Conservation (phyloP, 2,329 filamentous ascomycete genomes). For the Epichloe aotearoae region DNA sequence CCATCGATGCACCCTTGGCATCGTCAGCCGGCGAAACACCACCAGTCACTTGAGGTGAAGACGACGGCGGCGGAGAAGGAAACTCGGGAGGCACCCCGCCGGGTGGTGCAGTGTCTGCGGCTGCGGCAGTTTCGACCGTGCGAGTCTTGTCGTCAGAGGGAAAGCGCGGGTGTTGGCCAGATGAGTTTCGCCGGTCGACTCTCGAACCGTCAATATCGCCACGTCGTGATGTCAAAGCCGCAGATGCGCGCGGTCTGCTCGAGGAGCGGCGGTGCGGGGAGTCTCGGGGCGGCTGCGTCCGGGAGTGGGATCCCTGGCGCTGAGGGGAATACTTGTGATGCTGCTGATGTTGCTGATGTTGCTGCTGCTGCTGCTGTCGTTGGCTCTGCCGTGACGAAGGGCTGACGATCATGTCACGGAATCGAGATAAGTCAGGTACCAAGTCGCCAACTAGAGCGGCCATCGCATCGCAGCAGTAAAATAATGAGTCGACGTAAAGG, state of each 20-base stretch:
- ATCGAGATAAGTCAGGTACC: conserved; percentile 57
- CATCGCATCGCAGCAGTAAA: conserved; percentile 34
- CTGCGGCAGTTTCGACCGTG: background rate
- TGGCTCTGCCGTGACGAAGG: conserved; percentile 33
- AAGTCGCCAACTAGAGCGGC: conserved; percentile 57
- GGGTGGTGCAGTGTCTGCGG: conserved; percentile 14
- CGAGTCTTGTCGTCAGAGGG: background rate
- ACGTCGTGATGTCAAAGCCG: conserved; percentile 10
- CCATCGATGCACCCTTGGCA: conserved; percentile 35
- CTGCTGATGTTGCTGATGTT: conserved; percentile 11
- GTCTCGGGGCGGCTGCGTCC: conserved; percentile 7
- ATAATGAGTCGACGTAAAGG: background rate
- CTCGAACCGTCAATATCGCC: conserved; percentile 6
- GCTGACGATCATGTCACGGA: conserved; percentile 54
- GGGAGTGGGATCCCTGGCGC: conserved; percentile 11
- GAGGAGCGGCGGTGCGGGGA: conserved; percentile 15
- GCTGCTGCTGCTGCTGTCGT: conserved; percentile 23
- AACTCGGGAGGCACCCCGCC: conserved; percentile 32
- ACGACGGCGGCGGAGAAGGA: conserved; percentile 43
- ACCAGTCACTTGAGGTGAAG: conserved; percentile 30
- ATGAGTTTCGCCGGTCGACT: background rate
- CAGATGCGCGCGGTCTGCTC: conserved; percentile 14
- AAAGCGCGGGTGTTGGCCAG: background rate
- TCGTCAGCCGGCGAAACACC: conserved; percentile 25
- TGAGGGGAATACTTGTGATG: conserved; percentile 14